Base-by-base conservation (phyloP, 805 yeast species). In the Metschnikowia reukaufii region DNA sequence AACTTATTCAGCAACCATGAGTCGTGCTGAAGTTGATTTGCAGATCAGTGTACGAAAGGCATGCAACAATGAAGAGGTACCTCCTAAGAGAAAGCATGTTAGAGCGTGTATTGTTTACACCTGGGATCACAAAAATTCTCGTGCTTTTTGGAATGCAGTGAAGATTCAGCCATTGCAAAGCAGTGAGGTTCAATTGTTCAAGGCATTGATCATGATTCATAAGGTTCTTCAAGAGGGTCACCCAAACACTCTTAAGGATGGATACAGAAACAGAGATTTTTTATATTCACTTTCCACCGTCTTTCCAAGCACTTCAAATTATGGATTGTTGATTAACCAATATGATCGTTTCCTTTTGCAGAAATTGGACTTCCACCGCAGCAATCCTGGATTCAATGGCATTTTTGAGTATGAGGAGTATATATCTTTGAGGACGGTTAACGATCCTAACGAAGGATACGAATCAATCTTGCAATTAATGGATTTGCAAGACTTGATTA, bases 201-300 rank as follows among this genome's bases (percentile, higher is more conserved):
- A 92, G 63, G 84, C 95, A 13, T 72, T 94, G 61, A 86, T 91
- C 44, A 77, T 88, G 54, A 77, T 90, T 39, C 98, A 92, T 60
- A 91, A 92, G 60, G 92, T 94, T 5, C 70, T 92, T n/a, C 98
- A 94, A 64, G 99, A 92, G 66, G 99, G 99, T n/a, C 98, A 92
- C 64, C 89, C 89, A 12, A 78, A 88, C 21, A 83, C 88, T 5
- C 69, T 92, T 58, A 75, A 79, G 42, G 97, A 89, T 58, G 97
- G 89, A 1, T 86, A 82, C 59, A 74, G 81, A 51, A 88, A 90
- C 62, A 72, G 82, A 42, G 86, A 82, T 43, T 92, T 95, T 84
- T 74, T 92, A 39, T 79, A 83, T 45, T 79, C 90, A 15, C 72
- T 94, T 47, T 84, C 83, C 2, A 74, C 89, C 35, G 74, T 79